Base-by-base conservation (phyloP, 805 yeast genomes). In the Ogataea trehalophila region DNA sequence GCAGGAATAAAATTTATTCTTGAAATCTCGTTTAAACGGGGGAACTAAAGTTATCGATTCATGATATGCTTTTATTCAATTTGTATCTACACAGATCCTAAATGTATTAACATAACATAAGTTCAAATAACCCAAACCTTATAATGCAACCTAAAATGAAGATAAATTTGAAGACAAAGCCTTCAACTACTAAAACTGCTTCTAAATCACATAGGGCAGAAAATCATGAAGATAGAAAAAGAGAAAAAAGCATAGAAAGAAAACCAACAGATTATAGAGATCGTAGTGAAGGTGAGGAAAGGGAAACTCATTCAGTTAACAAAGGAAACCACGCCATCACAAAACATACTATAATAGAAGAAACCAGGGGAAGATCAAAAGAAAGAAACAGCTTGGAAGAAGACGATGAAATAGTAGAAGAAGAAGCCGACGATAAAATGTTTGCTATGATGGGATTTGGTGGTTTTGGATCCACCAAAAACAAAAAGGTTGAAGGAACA, bases 401-500 rank as follows among this genome's bases (percentile, higher is more conserved):
- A 33, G n/a, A 17, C 17, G 44, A 44, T 11, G 48, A 39, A 34
- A 31, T 22, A 33, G 45, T 18, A 53, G 54, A 18, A 58, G 60
- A 34, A 33, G 49, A 48, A 2, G 60, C 58, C 4, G 51, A 52
- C 2, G 63, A 53, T 17, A 57, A 65, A 31, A 65, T 77, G 72
- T 62, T 69, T 52, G 62, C 69, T 45, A 45, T 80, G 42, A 79
- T 81, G 83, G 87, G 87, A 6, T 80, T 81, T 55, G 67, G 72
- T 2, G 75, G 76, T 1, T 80, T 81, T 60, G 74, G 70, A 1
- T 58, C 79, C 1, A 80, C 86, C 6, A 81, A 81, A 58, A 76
- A 79, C 38, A 77, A 78, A 52, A 76, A 77, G 41, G 85, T 80
- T 6, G 62, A 62, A 35, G 81, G 80, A 2, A 62, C 74, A 3